Percentiles rank a stretch among this genome's conserved stretches.
Evolutionary conservation across 441 rosid genomes (phyloP).

Genomic region (Viola pubescens): DNA sequence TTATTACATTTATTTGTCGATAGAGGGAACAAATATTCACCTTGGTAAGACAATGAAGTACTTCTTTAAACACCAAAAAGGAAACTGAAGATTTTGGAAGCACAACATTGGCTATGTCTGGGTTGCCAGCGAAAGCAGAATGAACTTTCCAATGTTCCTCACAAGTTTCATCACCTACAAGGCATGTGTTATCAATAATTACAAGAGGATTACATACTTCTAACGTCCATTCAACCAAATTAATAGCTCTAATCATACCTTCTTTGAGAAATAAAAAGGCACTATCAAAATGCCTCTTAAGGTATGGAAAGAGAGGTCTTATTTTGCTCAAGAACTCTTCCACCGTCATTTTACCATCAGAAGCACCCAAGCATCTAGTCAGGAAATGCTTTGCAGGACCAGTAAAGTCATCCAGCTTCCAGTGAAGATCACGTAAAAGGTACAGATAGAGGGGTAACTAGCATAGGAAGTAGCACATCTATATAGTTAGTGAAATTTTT

Average conservation of each 20-base stretch:
- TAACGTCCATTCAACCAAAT: conserved; percentile 7
- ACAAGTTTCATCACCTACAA: conserved; percentile 54
- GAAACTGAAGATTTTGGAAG: conserved; percentile 48
- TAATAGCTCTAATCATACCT: conserved; percentile 34
- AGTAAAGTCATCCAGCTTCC: conserved; percentile 58
- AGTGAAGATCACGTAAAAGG: conserved; percentile 61
- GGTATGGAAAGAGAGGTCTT: conserved; percentile 44
- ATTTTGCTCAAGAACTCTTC: conserved; percentile 39
- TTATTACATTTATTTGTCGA: background rate
- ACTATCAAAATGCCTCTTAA: conserved; percentile 45
- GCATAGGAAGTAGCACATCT: conserved; percentile 22
- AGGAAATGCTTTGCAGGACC: conserved; percentile 32
- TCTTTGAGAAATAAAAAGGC: conserved; percentile 47
- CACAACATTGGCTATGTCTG: conserved; percentile 33
- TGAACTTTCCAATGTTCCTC: conserved; percentile 58
- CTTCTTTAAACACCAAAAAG: conserved; percentile 49
- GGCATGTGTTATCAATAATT: conserved; percentile 17
- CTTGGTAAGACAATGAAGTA: conserved; percentile 59
- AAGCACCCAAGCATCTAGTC: conserved; percentile 32
- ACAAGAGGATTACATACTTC: conserved; percentile 10
- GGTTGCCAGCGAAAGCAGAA: conserved; percentile 49
- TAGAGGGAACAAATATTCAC: conserved; percentile 23
- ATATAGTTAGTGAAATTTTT: background rate
- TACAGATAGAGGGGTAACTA: conserved; percentile 65
- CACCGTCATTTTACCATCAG: conserved; percentile 34